phyloP scores from a whole-genome alignment of 805 yeast species.

The Metschnikowia anglica region DNA sequence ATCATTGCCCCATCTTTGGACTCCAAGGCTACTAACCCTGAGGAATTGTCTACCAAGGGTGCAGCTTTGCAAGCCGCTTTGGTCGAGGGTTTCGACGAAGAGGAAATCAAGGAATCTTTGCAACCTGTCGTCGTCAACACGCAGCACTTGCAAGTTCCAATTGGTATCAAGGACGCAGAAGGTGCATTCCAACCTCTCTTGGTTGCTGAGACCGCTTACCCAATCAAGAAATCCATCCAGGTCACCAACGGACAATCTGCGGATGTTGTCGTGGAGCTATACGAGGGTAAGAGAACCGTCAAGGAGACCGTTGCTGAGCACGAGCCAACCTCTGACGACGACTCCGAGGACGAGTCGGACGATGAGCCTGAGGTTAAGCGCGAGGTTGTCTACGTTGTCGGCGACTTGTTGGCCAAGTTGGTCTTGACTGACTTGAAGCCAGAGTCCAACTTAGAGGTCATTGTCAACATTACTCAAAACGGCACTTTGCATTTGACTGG shows the following conservation, averaged over 20 bases:
- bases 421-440: slow-evolving; percentile 68
- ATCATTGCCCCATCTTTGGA: slow-evolving; percentile 73
- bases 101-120: slow-evolving; percentile 74
- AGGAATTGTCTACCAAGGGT: slow-evolving; percentile 89
- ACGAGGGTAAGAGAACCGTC: slow-evolving; percentile 82
- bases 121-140: slow-evolving; percentile 86
- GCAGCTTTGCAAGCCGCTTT: slow-evolving; percentile 95
- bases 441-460: slow-evolving; percentile 66
- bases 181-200: slow-evolving; percentile 73
- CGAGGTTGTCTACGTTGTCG: slow-evolving; percentile 71
- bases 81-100: slow-evolving; percentile 77
- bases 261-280: slow-evolving; percentile 62
- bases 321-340: slow-evolving; percentile 44
- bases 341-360: slow-evolving; percentile 54
- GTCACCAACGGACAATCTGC: slow-evolving; percentile 63
- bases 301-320: slow-evolving; percentile 80
- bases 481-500: slow-evolving; percentile 65
- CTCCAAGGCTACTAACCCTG: slow-evolving; percentile 79
- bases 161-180: slow-evolving; percentile 76
- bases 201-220: slow-evolving; percentile 83
- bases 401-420: slow-evolving; percentile 73
- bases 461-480: slow-evolving; percentile 62
- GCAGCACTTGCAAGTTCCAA: slow-evolving; percentile 78
- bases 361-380: slow-evolving; percentile 88
- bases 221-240: slow-evolving; percentile 73